Evolutionary conservation across 352 stramenopile genomes (phyloP), one percentile per base, ranked within the genome.

Genomic region (Phytophthora idaei): DNA sequence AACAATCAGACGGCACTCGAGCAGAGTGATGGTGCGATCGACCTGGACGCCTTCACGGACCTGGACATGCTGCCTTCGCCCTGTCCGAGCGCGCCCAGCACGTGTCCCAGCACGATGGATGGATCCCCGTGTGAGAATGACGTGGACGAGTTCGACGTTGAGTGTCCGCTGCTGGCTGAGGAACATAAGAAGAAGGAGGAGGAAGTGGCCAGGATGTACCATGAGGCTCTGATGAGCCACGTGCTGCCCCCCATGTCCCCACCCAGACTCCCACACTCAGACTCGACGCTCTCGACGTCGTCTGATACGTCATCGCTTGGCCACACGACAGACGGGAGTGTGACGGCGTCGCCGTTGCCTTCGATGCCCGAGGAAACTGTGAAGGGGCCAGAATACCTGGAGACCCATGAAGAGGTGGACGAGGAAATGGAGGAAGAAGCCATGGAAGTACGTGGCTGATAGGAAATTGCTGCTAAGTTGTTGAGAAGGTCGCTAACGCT

Each of bases 31-130:
- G 59, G 75, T 36, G 67, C 74, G 25, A 61, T 84, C 39, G 62
- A 82, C 47, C 8, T 83, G n/a, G 73, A 81, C 21, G 71, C 61
- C 31, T 78, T 84, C 61, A 80, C 76, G 4, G 77, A 84, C 60
- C 51, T 72, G 28, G 80, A 88, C 50, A 62, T 87, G 55, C 69
- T 80, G 46, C 78, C 80, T 32, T 89, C 78, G 27, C 78, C 80
- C 0, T 89, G 73, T 41, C 79, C 83, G 4, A 90, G 70, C 45
- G 48, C 11, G 7, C 54, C 48, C 21, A 73, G 69, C 56, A 75
- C 68, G 55, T 85, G 64, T 46, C 56, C 68, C 15, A 73, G 74
- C 32, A 69, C 71, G 1, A 52, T 73, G 15, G 56, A 69, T 27
- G 65, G 57, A 10, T 76, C 73, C 1, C 72, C 69, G 0, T 73